phyloP scores from a whole-genome alignment of 2,329 filamentous ascomycete genomes.

The Lachnellula occidentalis region DNA sequence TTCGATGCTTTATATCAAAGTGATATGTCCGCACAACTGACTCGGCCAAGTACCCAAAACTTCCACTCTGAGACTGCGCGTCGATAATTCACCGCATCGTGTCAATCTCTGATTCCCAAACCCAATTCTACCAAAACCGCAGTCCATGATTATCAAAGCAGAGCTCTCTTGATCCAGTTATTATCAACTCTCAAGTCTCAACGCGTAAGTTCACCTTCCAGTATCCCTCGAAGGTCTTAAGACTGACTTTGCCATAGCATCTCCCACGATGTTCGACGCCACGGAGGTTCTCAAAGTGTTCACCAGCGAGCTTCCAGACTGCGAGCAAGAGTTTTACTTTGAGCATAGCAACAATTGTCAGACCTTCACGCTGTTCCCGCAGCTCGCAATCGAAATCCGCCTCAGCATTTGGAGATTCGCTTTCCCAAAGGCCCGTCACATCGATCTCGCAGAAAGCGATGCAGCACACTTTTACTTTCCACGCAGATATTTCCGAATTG shows the following conservation, averaged over 20 bases:
- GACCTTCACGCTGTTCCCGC: not conserved
- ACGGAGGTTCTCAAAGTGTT: not conserved
- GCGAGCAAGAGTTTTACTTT: not conserved
- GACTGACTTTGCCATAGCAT: not conserved
- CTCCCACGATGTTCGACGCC: not conserved
- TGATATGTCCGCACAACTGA: too few relatives aligned
- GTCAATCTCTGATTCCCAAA: too few relatives aligned
- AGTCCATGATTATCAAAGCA: too few relatives aligned
- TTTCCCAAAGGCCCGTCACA: not conserved
- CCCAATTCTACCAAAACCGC: too few relatives aligned
- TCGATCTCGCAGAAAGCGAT: not conserved
- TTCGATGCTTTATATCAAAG: too few relatives aligned
- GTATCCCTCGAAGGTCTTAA: too few relatives aligned
- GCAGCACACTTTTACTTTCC: not conserved
- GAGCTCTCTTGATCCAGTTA: too few relatives aligned
- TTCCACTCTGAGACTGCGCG: too few relatives aligned
- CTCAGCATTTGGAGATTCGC: not conserved
- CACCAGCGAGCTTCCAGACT: not conserved
- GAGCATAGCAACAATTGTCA: not conserved
- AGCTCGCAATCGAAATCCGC: not conserved
- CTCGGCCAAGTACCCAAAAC: too few relatives aligned
- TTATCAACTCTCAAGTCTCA: too few relatives aligned
- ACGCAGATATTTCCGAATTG: accelerated
- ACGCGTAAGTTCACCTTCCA: too few relatives aligned
- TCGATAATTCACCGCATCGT: too few relatives aligned